Percentiles rank a stretch among this genome's conserved stretches.
Conservation (phyloP, 2,329 filamentous ascomycete genomes). For the Emmonsiellopsis sp. region DNA sequence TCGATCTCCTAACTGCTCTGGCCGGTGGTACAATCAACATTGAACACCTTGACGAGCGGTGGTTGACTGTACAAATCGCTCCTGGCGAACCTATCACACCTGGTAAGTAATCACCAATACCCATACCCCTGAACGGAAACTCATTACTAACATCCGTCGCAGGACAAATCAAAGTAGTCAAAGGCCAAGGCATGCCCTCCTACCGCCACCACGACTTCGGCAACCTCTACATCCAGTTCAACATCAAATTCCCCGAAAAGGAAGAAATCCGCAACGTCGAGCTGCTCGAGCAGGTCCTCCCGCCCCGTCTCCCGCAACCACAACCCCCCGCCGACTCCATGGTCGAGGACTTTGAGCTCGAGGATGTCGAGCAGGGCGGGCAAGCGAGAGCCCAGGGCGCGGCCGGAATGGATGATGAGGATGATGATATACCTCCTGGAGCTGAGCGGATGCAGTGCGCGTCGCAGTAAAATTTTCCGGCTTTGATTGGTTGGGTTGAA, state of each 20-base stretch:
- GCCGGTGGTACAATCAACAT: slow-evolving; percentile 85
- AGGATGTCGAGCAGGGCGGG: slow-evolving; percentile 67
- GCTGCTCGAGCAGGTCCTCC: slow-evolving; percentile 75
- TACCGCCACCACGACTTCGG: slow-evolving; percentile 89
- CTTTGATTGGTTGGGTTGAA: too few species aligned
- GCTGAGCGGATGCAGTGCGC: slow-evolving; percentile 45
- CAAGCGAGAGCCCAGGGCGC: slow-evolving; percentile 61
- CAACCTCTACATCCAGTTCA: slow-evolving; percentile 95
- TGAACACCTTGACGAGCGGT: slow-evolving; percentile 95
- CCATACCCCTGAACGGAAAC: slow-evolving; percentile 13
- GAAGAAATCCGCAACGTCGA: slow-evolving; percentile 61
- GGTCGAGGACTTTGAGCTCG: slow-evolving; percentile 80
- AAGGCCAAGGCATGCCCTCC: slow-evolving; percentile 95
- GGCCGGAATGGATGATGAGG: slow-evolving; percentile 65
- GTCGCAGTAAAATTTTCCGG: slow-evolving; percentile 37
- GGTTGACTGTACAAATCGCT: slow-evolving; percentile 86
- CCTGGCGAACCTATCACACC: slow-evolving; percentile 91
- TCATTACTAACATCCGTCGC: slow-evolving; percentile 14
- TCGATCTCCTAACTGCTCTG: slow-evolving; percentile 89
- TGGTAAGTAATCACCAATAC: slow-evolving; percentile 50
- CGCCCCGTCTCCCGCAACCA: slow-evolving; percentile 56
- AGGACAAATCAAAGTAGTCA: slow-evolving; percentile 90
- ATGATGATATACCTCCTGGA: slow-evolving; percentile 39
- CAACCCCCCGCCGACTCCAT: slow-evolving; percentile 73
- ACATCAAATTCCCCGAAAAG: slow-evolving; percentile 90